phyloP scores from a whole-genome alignment of 805 yeast species.

The Groenewaldozyma salmanticensis region DNA sequence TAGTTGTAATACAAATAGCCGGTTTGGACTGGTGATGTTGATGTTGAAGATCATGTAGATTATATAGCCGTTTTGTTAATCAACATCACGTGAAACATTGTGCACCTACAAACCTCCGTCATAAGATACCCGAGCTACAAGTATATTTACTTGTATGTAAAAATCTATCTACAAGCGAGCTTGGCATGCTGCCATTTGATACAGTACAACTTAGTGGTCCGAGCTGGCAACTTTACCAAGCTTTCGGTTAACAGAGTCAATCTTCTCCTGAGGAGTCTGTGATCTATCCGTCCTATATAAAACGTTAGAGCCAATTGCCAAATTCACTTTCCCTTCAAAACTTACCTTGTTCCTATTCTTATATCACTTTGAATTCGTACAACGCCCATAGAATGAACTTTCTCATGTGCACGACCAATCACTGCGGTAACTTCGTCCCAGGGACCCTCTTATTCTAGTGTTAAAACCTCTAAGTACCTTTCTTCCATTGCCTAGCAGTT shows the following conservation, averaged over 20 bases:
- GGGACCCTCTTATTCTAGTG: slow-evolving; percentile 54
- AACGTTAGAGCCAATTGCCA: neutral
- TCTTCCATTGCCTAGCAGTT: too few relatives aligned
- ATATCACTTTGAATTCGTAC: slow-evolving; percentile 78
- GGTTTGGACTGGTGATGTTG: too few relatives aligned
- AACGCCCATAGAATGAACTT: slow-evolving; percentile 61
- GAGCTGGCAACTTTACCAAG: too few relatives aligned
- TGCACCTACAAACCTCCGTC: too few relatives aligned
- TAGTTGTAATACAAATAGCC: neutral
- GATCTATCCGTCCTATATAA: slow-evolving; percentile 49
- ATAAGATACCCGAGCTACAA: too few relatives aligned
- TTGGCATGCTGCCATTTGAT: too few relatives aligned
- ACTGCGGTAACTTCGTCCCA: slow-evolving; percentile 80
- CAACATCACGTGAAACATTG: too few relatives aligned
- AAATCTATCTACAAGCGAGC: too few relatives aligned
- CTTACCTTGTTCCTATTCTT: slow-evolving; percentile 61
- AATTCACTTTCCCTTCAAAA: neutral
- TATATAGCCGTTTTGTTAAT: too few relatives aligned
- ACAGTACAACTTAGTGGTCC: too few relatives aligned
- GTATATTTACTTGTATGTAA: too few relatives aligned
- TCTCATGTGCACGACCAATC: slow-evolving; percentile 69
- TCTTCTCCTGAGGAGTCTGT: slow-evolving; percentile 65
- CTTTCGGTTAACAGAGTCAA: slow-evolving; percentile 40
- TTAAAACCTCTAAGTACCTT: neutral
- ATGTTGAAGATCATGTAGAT: too few relatives aligned